Conservation (phyloP, 306 rosid genomes). For the Senna siamea region DNA sequence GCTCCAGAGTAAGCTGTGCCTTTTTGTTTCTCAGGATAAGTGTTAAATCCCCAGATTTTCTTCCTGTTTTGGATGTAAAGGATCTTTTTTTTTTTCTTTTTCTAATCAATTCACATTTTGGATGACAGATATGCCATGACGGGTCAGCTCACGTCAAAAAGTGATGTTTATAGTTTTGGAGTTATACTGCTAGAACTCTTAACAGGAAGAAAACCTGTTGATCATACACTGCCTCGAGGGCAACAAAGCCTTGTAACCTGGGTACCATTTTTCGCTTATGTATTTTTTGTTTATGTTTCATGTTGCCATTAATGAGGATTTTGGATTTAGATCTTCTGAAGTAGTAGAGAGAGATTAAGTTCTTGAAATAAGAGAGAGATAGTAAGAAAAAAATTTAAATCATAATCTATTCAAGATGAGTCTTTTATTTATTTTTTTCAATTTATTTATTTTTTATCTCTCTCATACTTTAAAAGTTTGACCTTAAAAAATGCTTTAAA, state of each 20-base stretch:
- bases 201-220: slow-evolving; percentile 63
- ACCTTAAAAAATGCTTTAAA: too few relatives aligned
- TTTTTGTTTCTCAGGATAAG: not conserved
- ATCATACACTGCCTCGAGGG: slow-evolving; percentile 62
- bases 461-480: too few relatives aligned
- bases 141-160: slow-evolving; percentile 54
- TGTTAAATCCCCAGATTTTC: not conserved
- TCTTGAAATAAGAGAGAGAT: too few relatives aligned
- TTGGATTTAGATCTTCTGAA: too few relatives aligned
- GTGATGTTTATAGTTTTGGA: slow-evolving; percentile 68
- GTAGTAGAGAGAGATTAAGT: too few relatives aligned
- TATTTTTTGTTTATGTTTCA: slow-evolving; percentile 10
- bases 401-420: too few relatives aligned
- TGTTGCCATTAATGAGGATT: slow-evolving; percentile 31
- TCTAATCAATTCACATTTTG: not conserved
- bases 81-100: too few relatives aligned
- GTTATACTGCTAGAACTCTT: slow-evolving; percentile 57
- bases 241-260: slow-evolving; percentile 70
- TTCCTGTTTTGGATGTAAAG: not conserved
- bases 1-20: slow-evolving; percentile 57
- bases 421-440: too few relatives aligned
- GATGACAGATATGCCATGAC: slow-evolving; percentile 62
- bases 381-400: too few relatives aligned
- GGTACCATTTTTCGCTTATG: slow-evolving; percentile 39
- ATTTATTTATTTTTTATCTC: too few relatives aligned